Evolutionary conservation across 306 rosid species (phyloP).

Genomic region (Fagus sylvatica): DNA sequence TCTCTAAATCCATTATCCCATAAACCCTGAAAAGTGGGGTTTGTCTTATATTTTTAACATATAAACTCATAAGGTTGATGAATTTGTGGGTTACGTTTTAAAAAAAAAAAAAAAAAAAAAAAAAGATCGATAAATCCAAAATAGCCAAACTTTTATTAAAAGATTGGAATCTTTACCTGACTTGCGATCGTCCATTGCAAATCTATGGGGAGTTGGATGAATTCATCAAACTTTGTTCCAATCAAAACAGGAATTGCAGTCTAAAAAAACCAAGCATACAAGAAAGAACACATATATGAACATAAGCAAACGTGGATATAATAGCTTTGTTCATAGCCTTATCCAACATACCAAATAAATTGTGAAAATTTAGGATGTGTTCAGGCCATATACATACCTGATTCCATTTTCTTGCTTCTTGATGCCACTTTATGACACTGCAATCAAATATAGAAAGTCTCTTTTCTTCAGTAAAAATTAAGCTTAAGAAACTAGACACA

Average conservation of each 20-base stretch:
- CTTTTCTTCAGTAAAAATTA: neutral
- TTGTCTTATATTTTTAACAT: neutral
- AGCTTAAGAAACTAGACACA: neutral
- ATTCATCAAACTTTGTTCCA: conserved; percentile 95
- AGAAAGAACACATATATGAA: neutral
- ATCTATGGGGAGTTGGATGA: conserved; percentile 95
- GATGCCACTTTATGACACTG: conserved; percentile 75
- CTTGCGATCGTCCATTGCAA: conserved; percentile 94
- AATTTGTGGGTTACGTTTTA: neutral
- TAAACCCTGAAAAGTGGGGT: neutral
- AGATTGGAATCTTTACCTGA: conserved; percentile 50
- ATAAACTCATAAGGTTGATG: neutral
- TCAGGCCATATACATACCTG: conserved; percentile 45
- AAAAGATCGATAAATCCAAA: neutral
- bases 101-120: neutral
- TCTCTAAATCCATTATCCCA: neutral
- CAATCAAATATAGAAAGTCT: conserved; percentile 27
- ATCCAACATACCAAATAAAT: neutral
- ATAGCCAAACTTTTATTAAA: neutral
- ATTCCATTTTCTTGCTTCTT: conserved; percentile 83
- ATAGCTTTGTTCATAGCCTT: neutral
- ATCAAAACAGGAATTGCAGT: conserved; percentile 85
- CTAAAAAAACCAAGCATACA: conserved; percentile 40
- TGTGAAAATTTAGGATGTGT: neutral
- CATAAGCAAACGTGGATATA: neutral